A percentile compares a stretch with the other conserved stretches of the same genome.
phyloP scores from a whole-genome alignment of 805 yeast genomes.

The Brettanomyces bruxellensis region DNA sequence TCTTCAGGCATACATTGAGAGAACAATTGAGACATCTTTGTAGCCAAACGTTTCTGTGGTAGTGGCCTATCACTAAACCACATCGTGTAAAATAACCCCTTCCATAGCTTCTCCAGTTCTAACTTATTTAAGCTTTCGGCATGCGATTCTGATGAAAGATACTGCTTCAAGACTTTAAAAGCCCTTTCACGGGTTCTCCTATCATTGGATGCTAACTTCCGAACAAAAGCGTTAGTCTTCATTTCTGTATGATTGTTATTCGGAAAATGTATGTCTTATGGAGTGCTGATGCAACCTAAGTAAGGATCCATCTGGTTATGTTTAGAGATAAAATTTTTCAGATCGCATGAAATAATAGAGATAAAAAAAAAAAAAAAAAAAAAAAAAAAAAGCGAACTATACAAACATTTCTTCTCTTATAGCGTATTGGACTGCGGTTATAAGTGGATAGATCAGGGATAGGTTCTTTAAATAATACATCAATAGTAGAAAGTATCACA shows the following conservation, averaged over 20 bases:
- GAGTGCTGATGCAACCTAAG: background rate
- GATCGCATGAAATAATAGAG: background rate
- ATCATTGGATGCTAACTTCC: slow-evolving; percentile 76
- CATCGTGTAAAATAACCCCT: slow-evolving; percentile 90
- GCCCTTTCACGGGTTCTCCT: slow-evolving; percentile 70
- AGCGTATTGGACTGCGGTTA: no score
- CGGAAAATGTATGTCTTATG: background rate
- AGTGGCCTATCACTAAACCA: slow-evolving; percentile 94
- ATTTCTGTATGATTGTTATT: slow-evolving; percentile 7
- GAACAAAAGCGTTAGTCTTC: slow-evolving; percentile 51
- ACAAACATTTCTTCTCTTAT: background rate
- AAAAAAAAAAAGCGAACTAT: background rate
- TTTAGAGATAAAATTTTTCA: background rate
- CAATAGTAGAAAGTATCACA: no score
- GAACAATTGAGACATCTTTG: slow-evolving; percentile 51
- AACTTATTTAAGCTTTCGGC: slow-evolving; percentile 33
- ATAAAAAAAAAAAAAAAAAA: background rate
- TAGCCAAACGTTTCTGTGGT: slow-evolving; percentile 82
- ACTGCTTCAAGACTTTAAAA: slow-evolving; percentile 51
- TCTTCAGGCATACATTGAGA: slow-evolving; percentile 32
- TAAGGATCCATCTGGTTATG: background rate
- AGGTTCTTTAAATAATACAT: no score
- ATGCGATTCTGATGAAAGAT: slow-evolving; percentile 34
- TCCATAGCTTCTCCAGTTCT: slow-evolving; percentile 84
- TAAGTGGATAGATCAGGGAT: no score